phyloP scores from a whole-genome alignment of 2,329 filamentous ascomycete genomes.

The Didymosphaeria variabile region DNA sequence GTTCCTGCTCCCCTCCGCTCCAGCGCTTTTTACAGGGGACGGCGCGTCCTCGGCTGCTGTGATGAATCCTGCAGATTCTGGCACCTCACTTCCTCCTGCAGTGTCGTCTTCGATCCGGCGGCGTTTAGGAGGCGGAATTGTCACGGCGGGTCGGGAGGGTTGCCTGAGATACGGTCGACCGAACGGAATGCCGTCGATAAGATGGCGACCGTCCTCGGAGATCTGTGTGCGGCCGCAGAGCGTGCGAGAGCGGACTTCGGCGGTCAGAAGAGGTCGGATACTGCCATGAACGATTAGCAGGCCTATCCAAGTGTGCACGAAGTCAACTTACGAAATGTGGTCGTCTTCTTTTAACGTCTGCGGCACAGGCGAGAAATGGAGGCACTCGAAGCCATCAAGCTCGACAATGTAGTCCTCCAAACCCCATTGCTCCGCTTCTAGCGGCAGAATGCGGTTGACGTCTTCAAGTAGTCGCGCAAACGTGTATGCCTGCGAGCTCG shows the following conservation, averaged over 20 bases:
- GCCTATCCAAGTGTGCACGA: constrained; percentile 14
- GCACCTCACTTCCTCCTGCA: constrained; percentile 30
- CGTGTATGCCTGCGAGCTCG: constrained; percentile 58
- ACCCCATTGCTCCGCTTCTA: constrained; percentile 84
- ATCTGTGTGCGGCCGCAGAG: constrained; percentile 85
- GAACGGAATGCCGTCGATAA: constrained; percentile 87
- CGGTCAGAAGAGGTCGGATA: constrained; percentile 78
- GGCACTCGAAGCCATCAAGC: constrained; percentile 79
- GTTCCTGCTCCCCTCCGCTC: constrained; percentile 19
- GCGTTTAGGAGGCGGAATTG: constrained; percentile 78
- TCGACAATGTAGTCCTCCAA: constrained; percentile 91
- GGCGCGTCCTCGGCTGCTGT: constrained; percentile 19
- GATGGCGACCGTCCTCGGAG: constrained; percentile 76
- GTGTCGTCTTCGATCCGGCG: constrained; percentile 50
- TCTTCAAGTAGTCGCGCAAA: constrained; percentile 79
- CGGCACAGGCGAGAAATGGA: constrained; percentile 81
- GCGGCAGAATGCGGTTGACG: constrained; percentile 80
- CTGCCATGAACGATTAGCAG: constrained; percentile 53
- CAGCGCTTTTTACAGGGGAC: neutral
- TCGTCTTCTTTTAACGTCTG: constrained; percentile 82
- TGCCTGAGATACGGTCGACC: constrained; percentile 74
- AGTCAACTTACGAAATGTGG: constrained; percentile 73
- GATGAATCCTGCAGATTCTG: constrained; percentile 24
- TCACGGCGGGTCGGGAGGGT: constrained; percentile 70
- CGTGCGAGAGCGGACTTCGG: constrained; percentile 76